Evolutionary conservation across 768 basidiomycete genomes (phyloP), one percentile per base, ranked within the genome.

Genomic region (Xanthoconium purpureum): DNA sequence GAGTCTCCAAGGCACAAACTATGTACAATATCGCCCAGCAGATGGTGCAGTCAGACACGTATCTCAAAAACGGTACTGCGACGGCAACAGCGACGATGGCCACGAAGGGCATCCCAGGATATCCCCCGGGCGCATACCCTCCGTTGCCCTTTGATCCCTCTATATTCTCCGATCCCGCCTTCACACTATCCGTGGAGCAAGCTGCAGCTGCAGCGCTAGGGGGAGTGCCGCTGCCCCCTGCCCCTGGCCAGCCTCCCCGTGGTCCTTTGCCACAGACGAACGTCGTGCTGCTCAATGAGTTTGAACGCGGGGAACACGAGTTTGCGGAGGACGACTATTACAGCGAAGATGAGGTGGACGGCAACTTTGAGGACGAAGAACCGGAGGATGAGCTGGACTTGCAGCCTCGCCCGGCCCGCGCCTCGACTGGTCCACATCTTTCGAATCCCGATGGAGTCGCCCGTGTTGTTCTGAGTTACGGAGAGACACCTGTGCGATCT

Each of bases 1-100:
- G 66, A 64, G 65, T 60, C 45, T 63, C 67, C 53, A 77, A 84
- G 76, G 79, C 82, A 54, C 77, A 81, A 72, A 80, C 82, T 9
- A 84, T 87, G 83, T 84, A 85, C 64, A 77, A 83, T 50, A 81
- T 85, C 58, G 86, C 86, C 36, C 85, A 86, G 62, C 83, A 84
- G 70, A 84, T 86, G 76, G 78, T 75, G 36, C 82, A 77, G 64
- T 75, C 77, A 33, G 76, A 71, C 33, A 57, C 71, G 29, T 71
- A 72, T 51, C 66, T 73, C 55, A 73, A 70, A 72, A 70, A 70
- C 64, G 70, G 69, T 60, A 69, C 71, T 2, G 73, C 65, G 5
- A 62, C 66, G 24, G 64, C 61, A 24, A 66, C 65, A 15, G 66
- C 68, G 45, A 67, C 67, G 50, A 71, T 69, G 63, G 68, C 74